phyloP scores from a whole-genome alignment of 2,329 filamentous ascomycete species.

The Fusarium sp. region DNA sequence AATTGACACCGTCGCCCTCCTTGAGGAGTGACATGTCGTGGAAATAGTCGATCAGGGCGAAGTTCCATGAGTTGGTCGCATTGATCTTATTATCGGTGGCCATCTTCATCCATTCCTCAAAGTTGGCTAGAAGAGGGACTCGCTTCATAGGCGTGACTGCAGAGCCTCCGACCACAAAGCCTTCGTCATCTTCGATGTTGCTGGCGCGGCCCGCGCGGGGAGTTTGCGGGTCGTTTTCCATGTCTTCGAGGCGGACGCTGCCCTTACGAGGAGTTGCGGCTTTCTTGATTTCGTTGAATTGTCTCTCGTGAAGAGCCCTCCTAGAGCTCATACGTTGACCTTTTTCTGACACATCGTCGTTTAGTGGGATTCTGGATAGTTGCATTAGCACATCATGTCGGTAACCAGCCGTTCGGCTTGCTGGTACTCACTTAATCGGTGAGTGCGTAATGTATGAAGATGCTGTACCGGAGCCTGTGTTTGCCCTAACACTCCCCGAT shows the following conservation, averaged over 20 bases:
- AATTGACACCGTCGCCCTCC: constrained; percentile 97
- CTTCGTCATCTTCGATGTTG: constrained; percentile 63
- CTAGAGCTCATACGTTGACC: constrained; percentile 87
- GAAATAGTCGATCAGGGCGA: constrained; percentile 99
- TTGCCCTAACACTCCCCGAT: constrained; percentile 58
- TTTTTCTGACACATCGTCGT: constrained; percentile 94
- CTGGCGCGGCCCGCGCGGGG: constrained; percentile 55
- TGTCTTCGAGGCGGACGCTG: constrained; percentile 67
- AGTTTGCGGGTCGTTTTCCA: constrained; percentile 67
- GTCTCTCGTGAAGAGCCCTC: constrained; percentile 87
- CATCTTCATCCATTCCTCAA: constrained; percentile 99
- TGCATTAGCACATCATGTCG: constrained; percentile 20
- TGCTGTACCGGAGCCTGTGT: constrained; percentile 58
- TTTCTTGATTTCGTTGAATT: constrained; percentile 88
- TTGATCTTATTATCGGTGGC: constrained; percentile 99
- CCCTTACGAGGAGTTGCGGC: constrained; percentile 76
- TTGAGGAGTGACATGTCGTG: constrained; percentile 98
- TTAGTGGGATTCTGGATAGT: constrained; percentile 81
- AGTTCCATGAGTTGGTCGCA: constrained; percentile 98
- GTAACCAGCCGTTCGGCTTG: constrained; percentile 15
- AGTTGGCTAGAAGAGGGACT: constrained; percentile 94
- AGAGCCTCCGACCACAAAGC: constrained; percentile 74
- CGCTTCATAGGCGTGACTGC: constrained; percentile 96
- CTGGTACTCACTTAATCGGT: constrained; percentile 62
- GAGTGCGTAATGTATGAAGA: constrained; percentile 69